These are phyloP conservation scores for Blastobotrys peoriensis DNA, from an alignment of 805 yeast genomes.

Conservation along the genomic window DNA sequence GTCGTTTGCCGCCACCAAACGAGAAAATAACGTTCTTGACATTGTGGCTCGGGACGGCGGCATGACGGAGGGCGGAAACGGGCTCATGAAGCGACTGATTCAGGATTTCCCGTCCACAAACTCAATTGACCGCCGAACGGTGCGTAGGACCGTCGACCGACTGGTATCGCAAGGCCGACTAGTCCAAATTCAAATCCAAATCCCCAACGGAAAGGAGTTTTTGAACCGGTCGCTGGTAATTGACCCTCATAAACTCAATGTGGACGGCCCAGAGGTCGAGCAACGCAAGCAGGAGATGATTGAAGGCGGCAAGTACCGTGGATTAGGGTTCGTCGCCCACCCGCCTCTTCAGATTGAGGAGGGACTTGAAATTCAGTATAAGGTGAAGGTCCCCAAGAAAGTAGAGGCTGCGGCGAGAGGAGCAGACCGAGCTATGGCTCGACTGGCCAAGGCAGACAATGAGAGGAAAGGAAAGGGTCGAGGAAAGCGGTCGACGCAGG, in stretches of 20 bases:
- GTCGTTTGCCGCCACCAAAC: slow-evolving; percentile 40
- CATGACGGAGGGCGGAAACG: slow-evolving; percentile 38
- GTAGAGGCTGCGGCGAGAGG: not conserved
- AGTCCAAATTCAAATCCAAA: slow-evolving; percentile 23
- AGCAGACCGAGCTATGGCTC: slow-evolving; percentile 11
- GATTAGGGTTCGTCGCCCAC: slow-evolving; percentile 1
- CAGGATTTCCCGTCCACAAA: slow-evolving; percentile 29
- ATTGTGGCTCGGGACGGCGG: slow-evolving; percentile 42
- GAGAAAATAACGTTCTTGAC: slow-evolving; percentile 40
- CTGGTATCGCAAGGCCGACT: slow-evolving; percentile 33
- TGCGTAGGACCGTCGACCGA: slow-evolving; percentile 37
- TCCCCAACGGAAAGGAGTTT: slow-evolving; percentile 18
- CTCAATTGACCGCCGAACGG: slow-evolving; percentile 50
- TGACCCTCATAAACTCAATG: not conserved
- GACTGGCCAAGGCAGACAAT: slow-evolving; percentile 1
- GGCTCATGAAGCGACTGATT: slow-evolving; percentile 38
- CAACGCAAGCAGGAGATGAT: slow-evolving; percentile 14
- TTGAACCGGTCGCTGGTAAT: not conserved
- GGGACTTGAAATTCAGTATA: slow-evolving; percentile 11
- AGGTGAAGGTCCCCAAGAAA: slow-evolving; percentile 4
- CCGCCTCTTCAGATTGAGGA: slow-evolving; percentile 7
- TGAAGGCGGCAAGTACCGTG: slow-evolving; percentile 8
- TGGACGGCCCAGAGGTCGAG: slow-evolving; percentile 15
- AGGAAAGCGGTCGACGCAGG: not conserved
- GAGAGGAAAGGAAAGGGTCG: slow-evolving; percentile 1